Base-by-base conservation (phyloP, 495 filamentous ascomycete genomes). In the Penicillium malachiteum region DNA sequence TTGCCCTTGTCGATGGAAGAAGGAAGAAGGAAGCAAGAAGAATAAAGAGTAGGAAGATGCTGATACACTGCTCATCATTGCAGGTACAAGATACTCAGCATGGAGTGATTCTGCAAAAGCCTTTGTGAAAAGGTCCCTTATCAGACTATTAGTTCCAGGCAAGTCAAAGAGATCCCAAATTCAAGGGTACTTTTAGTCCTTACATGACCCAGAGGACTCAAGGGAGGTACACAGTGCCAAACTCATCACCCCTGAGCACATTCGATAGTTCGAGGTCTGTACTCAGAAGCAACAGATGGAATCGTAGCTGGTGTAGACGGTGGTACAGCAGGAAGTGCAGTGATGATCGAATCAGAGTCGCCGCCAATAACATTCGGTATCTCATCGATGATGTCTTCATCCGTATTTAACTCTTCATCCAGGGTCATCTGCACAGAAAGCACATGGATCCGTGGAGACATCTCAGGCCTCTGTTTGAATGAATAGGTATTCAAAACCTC, bases 321-420 rank as follows among this genome's bases (percentile, higher is more conserved):
- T 16, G 65, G 60, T n/a, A 75, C 50, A 37, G 62, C 57, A 38
- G 75, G 73, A 40, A 78, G 67, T 10, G 73, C 75, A 9, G 75
- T 76, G 51, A 76, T 71, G 11, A 67, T 62, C 4, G 71, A 71
- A 26, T 62, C 61, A 16, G 59, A 14, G 35, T 73, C 70, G 14
- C 51, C 70, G 14, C 51, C 49, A 1, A 49, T 49, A 30, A 30
- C 32, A 26, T 39, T 42, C 45, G 50, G 41, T n/a, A 21, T 7
- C 16, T 51, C 31, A 26, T 55, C 50, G 17, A 55, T 21, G 45
- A 33, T 52, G 34, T 37, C 48, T 26, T 48, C 31, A 18, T n/a
- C 32, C 13, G 37, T 48, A 26, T 38, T 50, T 50, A 18, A 56
- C 53, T 70, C 63, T n/a, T 70, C 66, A 30, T 67, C 56, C n/a